A percentile compares a stretch with the other conserved stretches of the same genome.
These are phyloP conservation scores for Arthrobotrys pseudoclavata DNA, from an alignment of 2,329 filamentous ascomycete genomes.

Conservation along the genomic window DNA sequence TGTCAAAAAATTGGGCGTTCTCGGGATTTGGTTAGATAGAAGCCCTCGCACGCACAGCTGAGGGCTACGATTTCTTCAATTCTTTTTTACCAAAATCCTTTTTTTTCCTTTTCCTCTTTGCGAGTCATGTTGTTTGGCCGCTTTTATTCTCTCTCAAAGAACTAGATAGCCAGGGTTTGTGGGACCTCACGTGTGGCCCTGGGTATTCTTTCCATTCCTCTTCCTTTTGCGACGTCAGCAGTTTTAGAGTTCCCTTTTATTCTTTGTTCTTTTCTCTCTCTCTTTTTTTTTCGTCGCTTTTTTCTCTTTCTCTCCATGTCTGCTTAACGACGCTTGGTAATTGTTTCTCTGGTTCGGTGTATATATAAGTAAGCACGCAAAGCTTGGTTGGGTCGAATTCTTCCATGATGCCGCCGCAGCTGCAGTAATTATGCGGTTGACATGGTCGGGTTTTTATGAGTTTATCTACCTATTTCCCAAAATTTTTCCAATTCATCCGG, in stretches of 20 bases:
- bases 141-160: constrained; percentile 1
- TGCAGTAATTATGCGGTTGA: not conserved
- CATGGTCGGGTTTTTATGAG: not conserved
- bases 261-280: not conserved
- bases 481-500: too few species aligned
- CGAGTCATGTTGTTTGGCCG: constrained; percentile 1
- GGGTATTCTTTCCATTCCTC: constrained; percentile 2
- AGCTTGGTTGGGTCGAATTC: constrained; percentile 20
- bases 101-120: constrained; percentile 6
- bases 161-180: not conserved
- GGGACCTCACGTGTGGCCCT: not conserved
- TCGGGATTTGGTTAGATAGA: constrained; percentile 56
- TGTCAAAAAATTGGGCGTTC: constrained; percentile 55
- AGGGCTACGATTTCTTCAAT: constrained; percentile 54
- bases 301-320: not conserved
- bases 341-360: constrained; percentile 43
- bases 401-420: not conserved
- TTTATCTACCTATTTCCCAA: not conserved
- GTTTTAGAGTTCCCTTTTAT: constrained; percentile 16
- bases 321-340: constrained; percentile 36
- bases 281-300: constrained; percentile 14
- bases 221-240: not conserved
- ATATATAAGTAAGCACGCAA: constrained; percentile 43
- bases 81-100: constrained; percentile 37
- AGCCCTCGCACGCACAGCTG: constrained; percentile 23